A percentile compares a stretch with the other conserved stretches of the same genome.
Evolutionary conservation across 345 rosid genomes (phyloP).

Genomic region (Cardamine resedifolia): DNA sequence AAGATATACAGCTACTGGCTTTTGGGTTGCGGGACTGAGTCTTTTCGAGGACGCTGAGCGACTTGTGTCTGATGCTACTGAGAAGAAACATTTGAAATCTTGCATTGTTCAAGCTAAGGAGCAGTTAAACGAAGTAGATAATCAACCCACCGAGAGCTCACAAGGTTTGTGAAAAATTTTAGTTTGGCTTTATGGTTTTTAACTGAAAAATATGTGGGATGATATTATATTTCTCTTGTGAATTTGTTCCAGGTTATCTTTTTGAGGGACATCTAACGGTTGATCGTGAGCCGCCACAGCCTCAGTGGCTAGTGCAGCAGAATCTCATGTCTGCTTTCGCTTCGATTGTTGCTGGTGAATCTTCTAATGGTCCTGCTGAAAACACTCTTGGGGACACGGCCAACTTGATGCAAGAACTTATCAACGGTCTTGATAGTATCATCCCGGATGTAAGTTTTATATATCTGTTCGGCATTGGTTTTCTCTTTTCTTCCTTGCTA

Average conservation of each 20-base stretch:
- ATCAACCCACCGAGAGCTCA: constrained; percentile 37
- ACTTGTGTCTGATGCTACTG: constrained; percentile 53
- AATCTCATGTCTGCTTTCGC: constrained; percentile 64
- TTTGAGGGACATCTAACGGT: constrained; percentile 95
- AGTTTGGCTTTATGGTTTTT: background rate
- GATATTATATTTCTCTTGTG: background rate
- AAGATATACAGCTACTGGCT: constrained; percentile 80
- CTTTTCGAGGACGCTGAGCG: constrained; percentile 64
- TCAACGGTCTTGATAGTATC: constrained; percentile 53
- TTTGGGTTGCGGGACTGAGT: constrained; percentile 76
- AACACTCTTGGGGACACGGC: constrained; percentile 45
- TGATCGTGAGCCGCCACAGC: constrained; percentile 93
- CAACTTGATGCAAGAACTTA: constrained; percentile 55
- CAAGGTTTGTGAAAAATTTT: constrained; percentile 43
- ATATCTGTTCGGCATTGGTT: background rate
- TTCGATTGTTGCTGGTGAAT: constrained; percentile 54
- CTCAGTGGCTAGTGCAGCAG: constrained; percentile 78
- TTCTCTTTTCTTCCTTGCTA: background rate
- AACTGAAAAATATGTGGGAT: background rate
- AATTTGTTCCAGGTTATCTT: constrained; percentile 59
- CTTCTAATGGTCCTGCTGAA: constrained; percentile 44
- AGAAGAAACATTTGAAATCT: constrained; percentile 61
- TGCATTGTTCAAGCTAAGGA: constrained; percentile 74
- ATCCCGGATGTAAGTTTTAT: constrained; percentile 64
- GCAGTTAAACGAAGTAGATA: constrained; percentile 50